A percentile compares a stretch with the other conserved stretches of the same genome.
These are phyloP conservation scores for Citrus reticulata DNA, from an alignment of 345 rosid genomes.

Conservation along the genomic window DNA sequence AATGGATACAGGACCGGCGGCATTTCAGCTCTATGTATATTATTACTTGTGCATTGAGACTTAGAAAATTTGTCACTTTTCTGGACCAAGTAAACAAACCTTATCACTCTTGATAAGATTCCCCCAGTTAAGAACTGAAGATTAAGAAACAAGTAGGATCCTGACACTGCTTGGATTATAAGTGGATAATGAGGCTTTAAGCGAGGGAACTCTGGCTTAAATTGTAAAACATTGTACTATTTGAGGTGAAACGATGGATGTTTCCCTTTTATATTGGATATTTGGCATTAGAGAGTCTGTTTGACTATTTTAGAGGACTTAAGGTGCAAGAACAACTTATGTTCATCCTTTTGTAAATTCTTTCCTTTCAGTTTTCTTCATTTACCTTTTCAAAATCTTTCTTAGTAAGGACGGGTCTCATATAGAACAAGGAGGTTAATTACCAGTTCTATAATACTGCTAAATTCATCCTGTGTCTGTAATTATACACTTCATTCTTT, in stretches of 20 bases:
- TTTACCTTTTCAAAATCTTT: not conserved
- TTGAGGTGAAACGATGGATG: not conserved
- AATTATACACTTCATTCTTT: not conserved
- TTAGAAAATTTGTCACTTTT: too few relatives aligned
- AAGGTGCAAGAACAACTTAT: not conserved
- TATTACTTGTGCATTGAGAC: too few relatives aligned
- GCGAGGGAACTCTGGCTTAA: too few relatives aligned
- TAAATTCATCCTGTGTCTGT: not conserved
- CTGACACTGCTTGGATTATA: not conserved
- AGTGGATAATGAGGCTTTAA: not conserved
- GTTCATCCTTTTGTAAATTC: not conserved
- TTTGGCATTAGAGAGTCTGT: not conserved
- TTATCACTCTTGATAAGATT: too few relatives aligned
- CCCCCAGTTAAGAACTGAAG: not conserved
- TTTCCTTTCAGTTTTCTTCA: not conserved
- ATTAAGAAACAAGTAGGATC: too few relatives aligned
- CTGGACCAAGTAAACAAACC: too few relatives aligned
- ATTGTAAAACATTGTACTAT: not conserved
- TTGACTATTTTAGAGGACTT: not conserved
- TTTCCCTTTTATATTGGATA: not conserved
- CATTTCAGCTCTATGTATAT: too few relatives aligned
- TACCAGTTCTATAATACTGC: not conserved
- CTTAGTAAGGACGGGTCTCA: not conserved
- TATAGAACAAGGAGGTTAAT: not conserved
- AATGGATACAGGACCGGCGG: too few relatives aligned